Evolutionary conservation across 257 asterid species (phyloP).

Genomic region (Solanum medicagineum): DNA sequence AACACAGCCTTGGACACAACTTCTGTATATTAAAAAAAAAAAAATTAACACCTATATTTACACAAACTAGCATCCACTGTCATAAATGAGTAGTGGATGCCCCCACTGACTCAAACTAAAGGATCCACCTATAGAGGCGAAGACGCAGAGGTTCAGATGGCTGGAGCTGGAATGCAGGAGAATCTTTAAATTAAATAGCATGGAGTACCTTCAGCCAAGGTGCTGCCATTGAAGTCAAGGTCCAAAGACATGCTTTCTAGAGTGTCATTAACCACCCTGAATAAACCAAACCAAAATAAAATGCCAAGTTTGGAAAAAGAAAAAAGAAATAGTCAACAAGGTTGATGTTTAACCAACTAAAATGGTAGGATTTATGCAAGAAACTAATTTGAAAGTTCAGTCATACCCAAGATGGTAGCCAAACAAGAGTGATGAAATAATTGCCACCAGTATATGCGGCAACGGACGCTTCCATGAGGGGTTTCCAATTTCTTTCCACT

Average conservation of each 20-base stretch:
- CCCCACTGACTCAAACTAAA: not conserved
- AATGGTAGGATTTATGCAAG: not conserved
- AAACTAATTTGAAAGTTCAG: slow-evolving; percentile 1
- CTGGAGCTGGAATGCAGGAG: not conserved
- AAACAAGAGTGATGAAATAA: slow-evolving; percentile 64
- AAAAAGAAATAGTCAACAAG: not conserved
- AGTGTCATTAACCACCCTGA: slow-evolving; percentile 86
- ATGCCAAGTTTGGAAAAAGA: not conserved
- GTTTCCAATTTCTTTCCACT: slow-evolving; percentile 37
- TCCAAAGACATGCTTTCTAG: slow-evolving; percentile 84
- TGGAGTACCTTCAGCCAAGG: slow-evolving; percentile 78
- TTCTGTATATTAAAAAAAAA: not conserved
- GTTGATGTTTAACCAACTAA: not conserved
- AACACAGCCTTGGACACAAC: not conserved
- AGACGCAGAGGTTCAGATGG: not conserved
- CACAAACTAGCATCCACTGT: not conserved
- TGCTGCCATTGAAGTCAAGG: slow-evolving; percentile 73
- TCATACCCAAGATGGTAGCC: slow-evolving; percentile 96
- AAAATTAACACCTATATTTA: not conserved
- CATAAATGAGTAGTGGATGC: not conserved
- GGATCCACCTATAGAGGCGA: not conserved
- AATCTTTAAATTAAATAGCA: not conserved
- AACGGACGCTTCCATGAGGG: slow-evolving; percentile 86
- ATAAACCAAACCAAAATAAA: slow-evolving; percentile 9
- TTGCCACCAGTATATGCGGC: slow-evolving; percentile 87